These are phyloP conservation scores for Candida dajiaensis DNA, from an alignment of 805 yeast genomes.

Conservation along the genomic window DNA sequence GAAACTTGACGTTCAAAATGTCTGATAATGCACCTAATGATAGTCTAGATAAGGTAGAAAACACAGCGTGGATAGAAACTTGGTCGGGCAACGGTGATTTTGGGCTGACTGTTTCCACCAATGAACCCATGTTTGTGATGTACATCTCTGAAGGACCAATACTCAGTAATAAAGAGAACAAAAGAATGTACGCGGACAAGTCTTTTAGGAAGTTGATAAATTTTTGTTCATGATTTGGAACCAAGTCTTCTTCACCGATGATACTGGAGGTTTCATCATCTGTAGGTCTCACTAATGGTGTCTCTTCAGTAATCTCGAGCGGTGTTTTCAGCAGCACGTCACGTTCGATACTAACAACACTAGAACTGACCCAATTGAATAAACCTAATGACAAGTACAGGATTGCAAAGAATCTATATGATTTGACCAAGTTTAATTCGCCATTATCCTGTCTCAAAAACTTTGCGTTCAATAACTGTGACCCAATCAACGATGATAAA, in stretches of 20 bases:
- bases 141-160: constrained; percentile 85
- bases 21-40: constrained; percentile 67
- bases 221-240: constrained; percentile 17
- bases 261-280: constrained; percentile 16
- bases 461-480: constrained; percentile 48
- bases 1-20: constrained; percentile 30
- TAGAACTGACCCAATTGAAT: constrained; percentile 57
- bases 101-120: constrained; percentile 31
- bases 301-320: constrained; percentile 24
- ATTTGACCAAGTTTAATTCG: constrained; percentile 40
- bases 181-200: constrained; percentile 56
- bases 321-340: constrained; percentile 17
- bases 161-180: constrained; percentile 56
- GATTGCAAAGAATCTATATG: constrained; percentile 46
- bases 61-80: constrained; percentile 56
- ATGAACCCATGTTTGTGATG: constrained; percentile 75
- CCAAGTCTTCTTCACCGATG: constrained; percentile 24
- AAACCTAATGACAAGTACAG: constrained; percentile 52
- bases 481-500: constrained; percentile 66
- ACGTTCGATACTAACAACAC: constrained; percentile 50
- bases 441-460: constrained; percentile 20
- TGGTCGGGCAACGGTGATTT: constrained; percentile 33
- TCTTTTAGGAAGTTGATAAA: constrained; percentile 30
- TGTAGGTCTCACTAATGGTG: constrained; percentile 28
- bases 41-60: constrained; percentile 68